Base-by-base conservation (phyloP, 805 yeast genomes). In the Candida boidinii region DNA sequence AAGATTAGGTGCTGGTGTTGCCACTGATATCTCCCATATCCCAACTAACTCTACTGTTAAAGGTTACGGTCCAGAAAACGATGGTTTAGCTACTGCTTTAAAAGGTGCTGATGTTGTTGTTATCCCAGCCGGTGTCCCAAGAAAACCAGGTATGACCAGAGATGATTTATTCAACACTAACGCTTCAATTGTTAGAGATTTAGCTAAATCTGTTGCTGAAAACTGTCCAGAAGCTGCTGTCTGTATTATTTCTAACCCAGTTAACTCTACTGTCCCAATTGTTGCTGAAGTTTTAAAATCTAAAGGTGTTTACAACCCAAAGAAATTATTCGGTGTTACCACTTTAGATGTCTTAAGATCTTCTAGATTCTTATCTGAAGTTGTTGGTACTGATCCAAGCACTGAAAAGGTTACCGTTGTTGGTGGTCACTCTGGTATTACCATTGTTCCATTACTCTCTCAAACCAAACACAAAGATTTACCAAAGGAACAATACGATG, bases 121-220 rank as follows among this genome's bases (percentile, higher is more conserved):
- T 38, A 84, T 88, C 62, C 96, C 96, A 56, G 96, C 96, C 37
- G 96, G 96, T 70, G 94, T 88, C 38, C 96, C 94, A 70, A 84
- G 94, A 76, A 88, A 87, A 70, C 96, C 96, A 48, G 96, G 96
- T 62, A 88, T 88, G 96, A 85, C 96, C 55, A 83, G 96, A 72
- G 96, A 88, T 60, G 96, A 88, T 59, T 71, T 88, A 53, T 88
- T 88, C 79, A 80, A 84, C 71, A 88, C 94, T 69, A 88, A 88
- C 56, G 96, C 96, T 33, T 80, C 94, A 33, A 88, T 88, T 60
- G 96, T 88, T 43, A 79, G 92, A 59, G 95, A 84, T 62, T 73
- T 88, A 61, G 95, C 95, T 57, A 70, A 79, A 63, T 82, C 87
- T 34, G 75, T 75, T 49, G 95, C 94, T 41, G 84, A 81, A 45